Conservation (phyloP, 192 early-diverging fungal species). For the Dispira simplex region DNA sequence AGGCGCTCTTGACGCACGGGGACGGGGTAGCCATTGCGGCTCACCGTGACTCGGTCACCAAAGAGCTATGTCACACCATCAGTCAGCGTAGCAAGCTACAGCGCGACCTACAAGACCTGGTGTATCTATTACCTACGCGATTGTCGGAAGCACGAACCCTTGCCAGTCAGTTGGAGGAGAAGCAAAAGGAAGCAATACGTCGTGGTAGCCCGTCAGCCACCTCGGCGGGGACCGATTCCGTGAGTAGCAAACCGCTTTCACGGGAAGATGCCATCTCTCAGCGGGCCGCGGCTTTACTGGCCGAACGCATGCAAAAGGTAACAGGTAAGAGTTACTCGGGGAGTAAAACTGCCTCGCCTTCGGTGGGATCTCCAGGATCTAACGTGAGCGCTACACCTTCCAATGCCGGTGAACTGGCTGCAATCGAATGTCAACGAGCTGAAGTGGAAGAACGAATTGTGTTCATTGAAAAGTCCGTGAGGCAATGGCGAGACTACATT, state of each 20-base stretch:
- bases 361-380: not conserved
- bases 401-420: conserved; percentile 1
- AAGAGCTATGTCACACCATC: not conserved
- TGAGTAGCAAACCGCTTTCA: not conserved
- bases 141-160: conserved; percentile 5
- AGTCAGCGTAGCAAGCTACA: not conserved
- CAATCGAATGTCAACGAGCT: not conserved
- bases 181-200: not conserved
- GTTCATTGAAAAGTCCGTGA: not conserved
- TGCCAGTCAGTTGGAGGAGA: not conserved
- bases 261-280: not conserved
- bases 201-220: not conserved
- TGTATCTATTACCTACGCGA: conserved; percentile 4
- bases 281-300: conserved; percentile 4
- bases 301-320: conserved; percentile 3
- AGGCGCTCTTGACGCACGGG: not conserved
- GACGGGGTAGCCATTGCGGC: conserved; percentile 1
- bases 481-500: conserved; percentile 7
- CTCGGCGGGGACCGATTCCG: not conserved
- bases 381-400: not conserved
- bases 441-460: not conserved
- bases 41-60: not conserved
- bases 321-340: not conserved
- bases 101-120: not conserved
- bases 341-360: not conserved